These are phyloP conservation scores for Ustilago sp. DNA, from an alignment of 1,284 basidiomycete species.

Conservation along the genomic window DNA sequence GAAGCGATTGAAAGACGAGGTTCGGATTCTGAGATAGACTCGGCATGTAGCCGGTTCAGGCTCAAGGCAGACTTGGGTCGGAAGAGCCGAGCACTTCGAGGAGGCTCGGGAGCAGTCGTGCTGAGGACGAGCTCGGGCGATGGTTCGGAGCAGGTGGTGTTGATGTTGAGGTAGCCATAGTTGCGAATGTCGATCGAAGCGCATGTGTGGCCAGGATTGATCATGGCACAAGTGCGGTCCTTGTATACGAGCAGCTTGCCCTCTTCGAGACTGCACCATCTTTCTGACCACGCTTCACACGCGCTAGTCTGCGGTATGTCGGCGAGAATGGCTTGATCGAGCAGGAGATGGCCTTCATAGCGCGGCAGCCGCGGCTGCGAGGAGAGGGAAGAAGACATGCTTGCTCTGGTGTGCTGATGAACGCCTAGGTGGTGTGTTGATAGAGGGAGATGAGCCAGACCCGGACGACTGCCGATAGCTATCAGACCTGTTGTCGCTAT, in stretches of 20 bases:
- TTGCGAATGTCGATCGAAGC: slow-evolving; percentile 24
- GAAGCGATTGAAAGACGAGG: slow-evolving; percentile 12
- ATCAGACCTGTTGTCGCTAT: no score
- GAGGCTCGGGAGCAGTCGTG: slow-evolving; percentile 6
- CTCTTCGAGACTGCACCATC: slow-evolving; percentile 47
- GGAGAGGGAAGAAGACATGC: slow-evolving; percentile 5
- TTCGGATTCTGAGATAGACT: slow-evolving; percentile 9
- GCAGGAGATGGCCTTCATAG: slow-evolving; percentile 34
- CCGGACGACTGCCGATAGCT: neutral
- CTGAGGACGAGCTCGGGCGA: slow-evolving; percentile 20
- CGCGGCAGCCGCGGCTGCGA: slow-evolving; percentile 23
- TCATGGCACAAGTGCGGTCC: slow-evolving; percentile 38
- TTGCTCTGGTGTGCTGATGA: neutral
- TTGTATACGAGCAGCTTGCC: slow-evolving; percentile 40
- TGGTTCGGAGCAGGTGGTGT: neutral
- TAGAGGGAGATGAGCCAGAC: neutral
- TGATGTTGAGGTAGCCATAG: slow-evolving; percentile 14
- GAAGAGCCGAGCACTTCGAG: slow-evolving; percentile 11
- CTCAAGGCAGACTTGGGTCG: slow-evolving; percentile 27
- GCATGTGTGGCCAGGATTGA: slow-evolving; percentile 23
- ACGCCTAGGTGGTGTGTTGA: no score
- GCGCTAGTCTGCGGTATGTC: slow-evolving; percentile 24
- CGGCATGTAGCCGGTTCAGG: slow-evolving; percentile 10
- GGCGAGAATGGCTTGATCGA: slow-evolving; percentile 21
- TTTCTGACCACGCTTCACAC: slow-evolving; percentile 31